Conservation (phyloP, 768 basidiomycete genomes). For the Strobilomyces confusus region DNA sequence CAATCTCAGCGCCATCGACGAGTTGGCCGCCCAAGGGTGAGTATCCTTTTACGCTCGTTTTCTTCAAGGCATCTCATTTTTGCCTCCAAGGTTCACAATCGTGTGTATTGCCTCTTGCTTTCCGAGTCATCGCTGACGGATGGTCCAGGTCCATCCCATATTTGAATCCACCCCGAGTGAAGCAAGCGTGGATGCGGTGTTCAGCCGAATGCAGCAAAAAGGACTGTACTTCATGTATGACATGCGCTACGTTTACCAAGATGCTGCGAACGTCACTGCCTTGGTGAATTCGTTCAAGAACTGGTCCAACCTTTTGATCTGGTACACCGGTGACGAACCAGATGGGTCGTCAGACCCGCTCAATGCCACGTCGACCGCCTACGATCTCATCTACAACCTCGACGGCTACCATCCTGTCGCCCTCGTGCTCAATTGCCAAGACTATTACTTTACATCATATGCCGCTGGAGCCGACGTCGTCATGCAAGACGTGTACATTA, state of each 20-base stretch:
- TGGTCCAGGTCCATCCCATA: slow-evolving; percentile 57
- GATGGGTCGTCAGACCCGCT: slow-evolving; percentile 66
- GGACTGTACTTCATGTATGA: slow-evolving; percentile 74
- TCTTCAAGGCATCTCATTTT: neutral
- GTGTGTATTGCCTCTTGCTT: slow-evolving; percentile 22
- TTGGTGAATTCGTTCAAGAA: slow-evolving; percentile 68
- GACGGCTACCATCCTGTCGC: slow-evolving; percentile 68
- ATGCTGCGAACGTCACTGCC: slow-evolving; percentile 52
- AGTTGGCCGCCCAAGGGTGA: slow-evolving; percentile 30
- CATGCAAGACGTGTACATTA: slow-evolving; percentile 54
- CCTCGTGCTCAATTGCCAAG: slow-evolving; percentile 60
- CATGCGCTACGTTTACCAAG: slow-evolving; percentile 70
- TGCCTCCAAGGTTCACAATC: slow-evolving; percentile 15
- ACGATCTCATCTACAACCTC: slow-evolving; percentile 54
- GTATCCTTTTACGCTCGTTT: slow-evolving; percentile 1
- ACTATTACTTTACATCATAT: slow-evolving; percentile 59
- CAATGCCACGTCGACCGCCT: slow-evolving; percentile 47
- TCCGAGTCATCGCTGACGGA: slow-evolving; percentile 4
- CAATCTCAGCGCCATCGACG: slow-evolving; percentile 26
- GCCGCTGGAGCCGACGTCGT: slow-evolving; percentile 64
- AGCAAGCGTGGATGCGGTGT: slow-evolving; percentile 41
- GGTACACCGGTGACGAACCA: slow-evolving; percentile 73
- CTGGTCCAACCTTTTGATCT: slow-evolving; percentile 61
- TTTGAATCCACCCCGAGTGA: slow-evolving; percentile 57
- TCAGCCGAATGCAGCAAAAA: slow-evolving; percentile 67